phyloP scores from a whole-genome alignment of 163 green algal species.

The Trebouxia gelatinosa region DNA sequence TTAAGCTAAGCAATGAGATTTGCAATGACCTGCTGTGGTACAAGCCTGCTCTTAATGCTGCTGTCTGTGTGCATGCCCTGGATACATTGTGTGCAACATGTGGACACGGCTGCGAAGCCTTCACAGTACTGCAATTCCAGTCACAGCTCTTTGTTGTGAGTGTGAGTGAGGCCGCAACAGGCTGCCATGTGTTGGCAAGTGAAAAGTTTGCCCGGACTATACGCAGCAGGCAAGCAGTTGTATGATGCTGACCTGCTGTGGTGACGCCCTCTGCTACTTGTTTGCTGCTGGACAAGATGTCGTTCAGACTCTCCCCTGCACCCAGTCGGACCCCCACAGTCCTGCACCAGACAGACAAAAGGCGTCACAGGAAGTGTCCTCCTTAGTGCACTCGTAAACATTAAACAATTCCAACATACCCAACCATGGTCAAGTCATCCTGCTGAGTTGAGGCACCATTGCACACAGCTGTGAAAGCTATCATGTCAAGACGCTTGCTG shows the following conservation, averaged over 20 bases:
- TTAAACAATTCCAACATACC: no score
- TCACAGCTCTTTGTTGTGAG: not conserved
- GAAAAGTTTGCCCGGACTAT: not conserved
- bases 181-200: not conserved
- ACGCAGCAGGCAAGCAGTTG: not conserved
- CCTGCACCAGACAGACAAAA: not conserved
- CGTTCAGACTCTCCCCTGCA: not conserved
- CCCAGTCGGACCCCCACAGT: not conserved
- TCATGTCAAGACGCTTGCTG: no score
- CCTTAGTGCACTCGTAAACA: no score
- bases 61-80: not conserved
- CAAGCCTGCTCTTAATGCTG: not conserved
- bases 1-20: not conserved
- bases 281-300: not conserved
- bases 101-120: not conserved
- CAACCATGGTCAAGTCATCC: no score
- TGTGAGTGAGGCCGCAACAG: not conserved
- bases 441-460: no score
- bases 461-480: no score
- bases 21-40: not conserved
- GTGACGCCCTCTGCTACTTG: conserved; percentile 96
- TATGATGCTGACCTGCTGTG: conserved; percentile 62
- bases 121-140: not conserved
- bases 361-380: no score
- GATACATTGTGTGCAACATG: not conserved